phyloP scores from a whole-genome alignment of 345 rosid genomes.

The Raphanus raphanistrum region DNA sequence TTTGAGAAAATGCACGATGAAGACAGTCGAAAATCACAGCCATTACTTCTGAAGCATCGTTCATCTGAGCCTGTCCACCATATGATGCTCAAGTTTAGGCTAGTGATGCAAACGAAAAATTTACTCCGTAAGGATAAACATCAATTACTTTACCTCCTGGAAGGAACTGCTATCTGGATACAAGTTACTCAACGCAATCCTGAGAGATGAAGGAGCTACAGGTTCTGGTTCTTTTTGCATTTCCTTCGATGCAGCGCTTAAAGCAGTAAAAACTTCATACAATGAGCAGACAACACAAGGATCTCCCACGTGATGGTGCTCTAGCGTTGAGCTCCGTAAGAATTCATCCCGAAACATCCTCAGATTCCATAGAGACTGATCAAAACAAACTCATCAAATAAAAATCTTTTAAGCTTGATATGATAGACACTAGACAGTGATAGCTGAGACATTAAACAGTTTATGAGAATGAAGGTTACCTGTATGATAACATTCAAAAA shows the following conservation, averaged over 20 bases:
- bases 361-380: conserved; percentile 94
- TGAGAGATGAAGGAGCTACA: conserved; percentile 82
- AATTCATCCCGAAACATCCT: conserved; percentile 77
- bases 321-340: conserved; percentile 63
- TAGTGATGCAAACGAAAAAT: background rate
- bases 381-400: conserved; percentile 16
- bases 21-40: conserved; percentile 90
- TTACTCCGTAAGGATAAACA: background rate
- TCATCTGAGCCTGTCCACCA: conserved; percentile 89
- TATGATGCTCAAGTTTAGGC: conserved; percentile 18
- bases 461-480: conserved; percentile 45
- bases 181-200: conserved; percentile 88
- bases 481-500: conserved; percentile 97
- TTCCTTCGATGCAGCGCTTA: conserved; percentile 63
- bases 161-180: conserved; percentile 91
- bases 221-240: conserved; percentile 69
- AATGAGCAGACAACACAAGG: conserved; percentile 94
- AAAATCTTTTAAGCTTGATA: conserved; percentile 8
- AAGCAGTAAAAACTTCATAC: conserved; percentile 69
- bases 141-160: conserved; percentile 65
- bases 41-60: conserved; percentile 97
- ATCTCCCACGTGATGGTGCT: conserved; percentile 85
- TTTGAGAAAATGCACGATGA: conserved; percentile 74
- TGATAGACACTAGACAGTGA: background rate
- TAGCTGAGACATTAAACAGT: background rate